These are phyloP conservation scores for Euryodendron excelsum DNA, from an alignment of 148 eudicot species.

Conservation along the genomic window DNA sequence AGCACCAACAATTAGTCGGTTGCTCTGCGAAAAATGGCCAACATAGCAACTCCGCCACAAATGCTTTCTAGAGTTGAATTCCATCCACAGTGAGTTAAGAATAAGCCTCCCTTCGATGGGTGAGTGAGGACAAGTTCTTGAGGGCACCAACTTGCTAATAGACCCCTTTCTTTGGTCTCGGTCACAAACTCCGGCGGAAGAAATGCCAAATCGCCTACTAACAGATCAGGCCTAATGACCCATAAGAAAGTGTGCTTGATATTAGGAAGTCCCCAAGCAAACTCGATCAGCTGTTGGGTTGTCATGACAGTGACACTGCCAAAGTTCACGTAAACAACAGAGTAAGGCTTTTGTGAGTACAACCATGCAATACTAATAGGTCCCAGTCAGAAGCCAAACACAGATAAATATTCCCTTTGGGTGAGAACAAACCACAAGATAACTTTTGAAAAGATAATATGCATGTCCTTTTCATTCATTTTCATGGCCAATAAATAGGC, in stretches of 20 bases:
- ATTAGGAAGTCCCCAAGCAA: slow-evolving; percentile 34
- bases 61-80: slow-evolving; percentile 31
- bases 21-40: slow-evolving; percentile 42
- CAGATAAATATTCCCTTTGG: too few species aligned
- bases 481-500: too few species aligned
- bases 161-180: slow-evolving; percentile 21
- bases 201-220: slow-evolving; percentile 17
- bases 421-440: too few species aligned
- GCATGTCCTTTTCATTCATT: too few species aligned
- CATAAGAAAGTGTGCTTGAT: slow-evolving; percentile 26
- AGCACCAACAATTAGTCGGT: slow-evolving; percentile 34
- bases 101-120: slow-evolving; percentile 27
- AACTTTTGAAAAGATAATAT: too few species aligned
- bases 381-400: too few species aligned
- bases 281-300: slow-evolving; percentile 21
- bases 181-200: slow-evolving; percentile 23
- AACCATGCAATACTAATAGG: too few species aligned
- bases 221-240: slow-evolving; percentile 30
- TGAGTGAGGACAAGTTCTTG: slow-evolving; percentile 34
- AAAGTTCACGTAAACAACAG: slow-evolving; percentile 34
- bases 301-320: slow-evolving; percentile 35
- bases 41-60: slow-evolving; percentile 26
- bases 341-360: slow-evolving; percentile 16
- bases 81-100: slow-evolving; percentile 38
- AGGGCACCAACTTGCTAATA: slow-evolving; percentile 30